Evolutionary conservation across 768 basidiomycete species (phyloP).

Genomic region (Kwoniella bestiolae): DNA sequence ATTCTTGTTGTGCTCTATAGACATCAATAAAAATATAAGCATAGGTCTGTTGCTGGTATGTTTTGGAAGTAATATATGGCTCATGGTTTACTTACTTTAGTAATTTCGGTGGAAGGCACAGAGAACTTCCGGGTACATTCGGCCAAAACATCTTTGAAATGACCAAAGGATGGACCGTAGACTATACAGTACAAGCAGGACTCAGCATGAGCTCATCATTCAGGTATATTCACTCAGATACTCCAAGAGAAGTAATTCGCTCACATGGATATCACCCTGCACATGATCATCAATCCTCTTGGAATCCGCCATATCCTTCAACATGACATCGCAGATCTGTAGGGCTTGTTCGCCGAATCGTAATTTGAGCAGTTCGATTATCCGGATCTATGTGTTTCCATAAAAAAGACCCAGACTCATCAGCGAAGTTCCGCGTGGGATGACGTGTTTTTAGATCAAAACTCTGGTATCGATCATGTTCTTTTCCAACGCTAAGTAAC

Average conservation of each 20-base stretch:
- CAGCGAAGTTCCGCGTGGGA: too few species aligned
- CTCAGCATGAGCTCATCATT: too few species aligned
- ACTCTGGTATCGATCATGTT: too few species aligned
- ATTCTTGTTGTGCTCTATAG: conserved; percentile 71
- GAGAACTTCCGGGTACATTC: conserved; percentile 69
- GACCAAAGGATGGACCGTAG: conserved; percentile 80
- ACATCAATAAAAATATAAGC: too few species aligned
- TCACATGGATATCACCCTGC: conserved; percentile 71
- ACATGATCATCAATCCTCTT: conserved; percentile 85
- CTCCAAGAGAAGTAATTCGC: conserved; percentile 37
- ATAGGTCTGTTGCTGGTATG: too few species aligned
- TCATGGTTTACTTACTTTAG: conserved; percentile 64
- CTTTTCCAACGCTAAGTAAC: too few species aligned
- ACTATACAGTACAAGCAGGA: conserved; percentile 63
- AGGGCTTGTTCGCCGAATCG: conserved; percentile 92
- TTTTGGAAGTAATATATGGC: too few species aligned
- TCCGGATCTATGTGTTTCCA: conserved; percentile 68
- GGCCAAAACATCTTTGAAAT: conserved; percentile 98
- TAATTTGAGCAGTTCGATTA: conserved; percentile 90
- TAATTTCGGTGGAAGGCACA: conserved; percentile 84
- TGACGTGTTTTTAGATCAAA: too few species aligned
- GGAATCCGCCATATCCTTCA: conserved; percentile 95
- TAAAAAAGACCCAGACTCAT: too few species aligned
- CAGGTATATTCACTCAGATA: neutral
- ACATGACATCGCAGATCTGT: conserved; percentile 97